A percentile compares a stretch with the other conserved stretches of the same genome.
Conservation (phyloP, 2,329 filamentous ascomycete species). For the Diaporthe vexans region DNA sequence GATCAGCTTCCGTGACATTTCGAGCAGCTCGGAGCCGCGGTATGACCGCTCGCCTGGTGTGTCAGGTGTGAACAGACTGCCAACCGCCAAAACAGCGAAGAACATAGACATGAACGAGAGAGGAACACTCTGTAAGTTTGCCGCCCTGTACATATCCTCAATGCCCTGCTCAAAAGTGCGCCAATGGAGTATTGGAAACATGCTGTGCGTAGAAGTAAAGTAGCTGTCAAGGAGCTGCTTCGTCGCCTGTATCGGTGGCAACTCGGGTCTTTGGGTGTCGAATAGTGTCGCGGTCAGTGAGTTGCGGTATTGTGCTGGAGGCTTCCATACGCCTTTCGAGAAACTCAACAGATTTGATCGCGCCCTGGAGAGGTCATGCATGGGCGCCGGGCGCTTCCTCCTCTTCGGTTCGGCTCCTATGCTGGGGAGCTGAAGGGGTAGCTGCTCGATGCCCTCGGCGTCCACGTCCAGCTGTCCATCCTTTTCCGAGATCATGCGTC, state of each 20-base stretch:
- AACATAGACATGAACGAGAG: slow-evolving; percentile 84
- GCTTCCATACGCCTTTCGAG: slow-evolving; percentile 84
- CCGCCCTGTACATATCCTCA: slow-evolving; percentile 80
- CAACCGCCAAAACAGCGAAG: slow-evolving; percentile 86
- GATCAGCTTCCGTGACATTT: slow-evolving; percentile 76
- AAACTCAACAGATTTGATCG: slow-evolving; percentile 80
- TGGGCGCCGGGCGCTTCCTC: slow-evolving; percentile 70
- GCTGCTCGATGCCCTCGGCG: slow-evolving; percentile 63
- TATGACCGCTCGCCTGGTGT: slow-evolving; percentile 67
- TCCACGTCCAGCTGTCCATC: slow-evolving; percentile 56
- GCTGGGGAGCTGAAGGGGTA: slow-evolving; percentile 71
- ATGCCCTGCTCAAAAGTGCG: slow-evolving; percentile 83
- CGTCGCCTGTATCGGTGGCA: slow-evolving; percentile 78
- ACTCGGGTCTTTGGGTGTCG: slow-evolving; percentile 69
- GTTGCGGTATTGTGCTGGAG: slow-evolving; percentile 77
- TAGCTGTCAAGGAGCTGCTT: slow-evolving; percentile 84
- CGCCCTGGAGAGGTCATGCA: slow-evolving; percentile 79
- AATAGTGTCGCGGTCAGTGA: slow-evolving; percentile 60
- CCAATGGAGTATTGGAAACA: slow-evolving; percentile 91
- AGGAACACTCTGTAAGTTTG: slow-evolving; percentile 71
- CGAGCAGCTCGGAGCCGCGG: slow-evolving; percentile 75
- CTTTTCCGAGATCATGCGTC: slow-evolving; percentile 71
- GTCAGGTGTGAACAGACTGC: slow-evolving; percentile 78
- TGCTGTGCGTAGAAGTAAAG: slow-evolving; percentile 80
- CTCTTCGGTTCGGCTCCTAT: slow-evolving; percentile 76